phyloP scores from a whole-genome alignment of 2,329 filamentous ascomycete genomes.

The Exophiala aquamarina region DNA sequence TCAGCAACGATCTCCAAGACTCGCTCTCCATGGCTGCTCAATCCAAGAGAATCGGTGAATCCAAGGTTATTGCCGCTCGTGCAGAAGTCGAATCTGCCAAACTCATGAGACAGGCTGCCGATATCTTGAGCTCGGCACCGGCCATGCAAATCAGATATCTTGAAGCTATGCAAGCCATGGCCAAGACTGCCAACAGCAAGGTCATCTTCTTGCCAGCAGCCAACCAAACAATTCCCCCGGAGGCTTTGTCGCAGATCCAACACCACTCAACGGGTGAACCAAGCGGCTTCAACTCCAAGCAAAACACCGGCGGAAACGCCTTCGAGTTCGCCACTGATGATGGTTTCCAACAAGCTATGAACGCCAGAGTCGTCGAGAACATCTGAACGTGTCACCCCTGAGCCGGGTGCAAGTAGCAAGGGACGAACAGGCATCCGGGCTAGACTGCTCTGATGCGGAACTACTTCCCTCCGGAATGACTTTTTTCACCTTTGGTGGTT shows the following conservation, averaged over 20 bases:
- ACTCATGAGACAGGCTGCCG: conserved; percentile 74
- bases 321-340: conserved; percentile 44
- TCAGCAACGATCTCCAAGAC: conserved; percentile 92
- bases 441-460: too few species aligned
- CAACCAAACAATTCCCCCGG: conserved; percentile 58
- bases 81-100: conserved; percentile 96
- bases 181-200: conserved; percentile 85
- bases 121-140: conserved; percentile 85
- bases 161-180: conserved; percentile 98
- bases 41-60: conserved; percentile 96
- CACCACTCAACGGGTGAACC: conserved; percentile 54
- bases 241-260: conserved; percentile 47
- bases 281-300: conserved; percentile 41
- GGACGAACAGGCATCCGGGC: too few species aligned
- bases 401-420: neutral
- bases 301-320: conserved; percentile 37
- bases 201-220: conserved; percentile 76
- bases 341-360: conserved; percentile 77
- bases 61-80: conserved; percentile 95
- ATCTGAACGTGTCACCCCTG: conserved; percentile 56
- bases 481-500: too few species aligned
- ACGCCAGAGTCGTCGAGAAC: conserved; percentile 79
- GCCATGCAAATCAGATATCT: conserved; percentile 99
- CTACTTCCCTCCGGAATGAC: too few species aligned
- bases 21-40: conserved; percentile 97